These are phyloP conservation scores for Xerocomus minutiporus DNA, from an alignment of 1,284 basidiomycete genomes.

Conservation along the genomic window DNA sequence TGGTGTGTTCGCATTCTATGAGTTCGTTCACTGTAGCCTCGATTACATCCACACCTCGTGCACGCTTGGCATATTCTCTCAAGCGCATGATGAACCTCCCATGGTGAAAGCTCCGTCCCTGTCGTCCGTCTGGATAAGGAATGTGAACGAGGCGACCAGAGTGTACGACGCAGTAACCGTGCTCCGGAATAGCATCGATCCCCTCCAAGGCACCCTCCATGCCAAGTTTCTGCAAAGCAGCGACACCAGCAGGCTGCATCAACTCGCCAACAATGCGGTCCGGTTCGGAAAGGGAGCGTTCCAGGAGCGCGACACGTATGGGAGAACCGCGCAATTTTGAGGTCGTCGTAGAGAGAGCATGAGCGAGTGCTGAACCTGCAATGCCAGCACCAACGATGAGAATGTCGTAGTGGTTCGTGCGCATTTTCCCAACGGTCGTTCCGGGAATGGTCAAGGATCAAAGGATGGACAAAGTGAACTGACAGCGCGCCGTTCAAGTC, in stretches of 20 bases:
- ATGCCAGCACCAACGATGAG: constrained; percentile 89
- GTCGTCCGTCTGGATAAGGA: constrained; percentile 75
- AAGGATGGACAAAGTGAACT: not conserved
- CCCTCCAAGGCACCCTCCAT: constrained; percentile 72
- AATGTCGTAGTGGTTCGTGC: constrained; percentile 57
- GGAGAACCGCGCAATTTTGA: constrained; percentile 46
- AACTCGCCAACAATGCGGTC: constrained; percentile 98
- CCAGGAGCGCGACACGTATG: constrained; percentile 77
- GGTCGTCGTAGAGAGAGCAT: constrained; percentile 56
- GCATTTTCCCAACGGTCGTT: constrained; percentile 15
- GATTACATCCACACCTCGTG: constrained; percentile 66
- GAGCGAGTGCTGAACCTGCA: constrained; percentile 74
- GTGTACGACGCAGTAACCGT: constrained; percentile 87
- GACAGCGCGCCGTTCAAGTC: not conserved
- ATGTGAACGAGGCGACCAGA: constrained; percentile 70
- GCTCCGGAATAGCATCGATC: constrained; percentile 83
- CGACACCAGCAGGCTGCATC: constrained; percentile 89
- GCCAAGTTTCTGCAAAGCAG: constrained; percentile 74
- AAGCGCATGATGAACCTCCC: constrained; percentile 87
- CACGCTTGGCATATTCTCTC: constrained; percentile 59
- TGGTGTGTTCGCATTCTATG: constrained; percentile 54
- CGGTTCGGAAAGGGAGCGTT: constrained; percentile 87
- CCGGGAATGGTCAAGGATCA: not conserved
- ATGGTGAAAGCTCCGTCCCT: constrained; percentile 89
- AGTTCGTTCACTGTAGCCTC: constrained; percentile 82